Conservation (phyloP, 2,329 filamentous ascomycete species). For the Trichoderma guizhouense region DNA sequence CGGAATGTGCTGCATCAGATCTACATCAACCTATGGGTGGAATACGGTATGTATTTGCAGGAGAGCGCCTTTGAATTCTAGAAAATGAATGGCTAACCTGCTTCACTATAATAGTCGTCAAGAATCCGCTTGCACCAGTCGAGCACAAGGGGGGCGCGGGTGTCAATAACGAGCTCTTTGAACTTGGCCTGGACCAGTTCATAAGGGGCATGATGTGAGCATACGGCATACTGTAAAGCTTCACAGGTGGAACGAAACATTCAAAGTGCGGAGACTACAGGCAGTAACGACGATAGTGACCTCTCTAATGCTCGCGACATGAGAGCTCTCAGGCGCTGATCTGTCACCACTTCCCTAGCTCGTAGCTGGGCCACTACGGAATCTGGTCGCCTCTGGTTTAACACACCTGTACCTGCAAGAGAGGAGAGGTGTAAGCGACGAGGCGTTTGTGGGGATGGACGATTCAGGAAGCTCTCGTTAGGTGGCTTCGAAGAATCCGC, state of each 20-base stretch:
- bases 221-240: not conserved
- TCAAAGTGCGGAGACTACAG: not conserved
- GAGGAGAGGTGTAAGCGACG: not conserved
- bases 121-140: conserved; percentile 65
- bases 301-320: not conserved
- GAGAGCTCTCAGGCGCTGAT: not conserved
- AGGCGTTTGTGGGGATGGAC: not conserved
- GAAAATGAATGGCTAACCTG: not conserved
- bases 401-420: not conserved
- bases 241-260: not conserved
- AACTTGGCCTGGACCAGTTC: conserved; percentile 73
- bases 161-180: conserved; percentile 69
- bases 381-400: not conserved
- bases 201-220: conserved; percentile 61
- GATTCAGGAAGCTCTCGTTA: not conserved
- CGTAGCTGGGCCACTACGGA: not conserved
- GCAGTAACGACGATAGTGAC: not conserved
- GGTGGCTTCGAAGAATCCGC: not conserved
- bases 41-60: conserved; percentile 65
- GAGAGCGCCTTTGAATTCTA: not conserved
- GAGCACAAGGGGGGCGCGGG: conserved; percentile 67
- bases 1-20: conserved; percentile 95
- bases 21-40: conserved; percentile 96
- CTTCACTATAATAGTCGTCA: conserved; percentile 48
- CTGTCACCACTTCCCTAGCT: not conserved